Evolutionary conservation across 306 rosid genomes (phyloP), one percentile per base, ranked within the genome.

Genomic region (Castanea crenata): DNA sequence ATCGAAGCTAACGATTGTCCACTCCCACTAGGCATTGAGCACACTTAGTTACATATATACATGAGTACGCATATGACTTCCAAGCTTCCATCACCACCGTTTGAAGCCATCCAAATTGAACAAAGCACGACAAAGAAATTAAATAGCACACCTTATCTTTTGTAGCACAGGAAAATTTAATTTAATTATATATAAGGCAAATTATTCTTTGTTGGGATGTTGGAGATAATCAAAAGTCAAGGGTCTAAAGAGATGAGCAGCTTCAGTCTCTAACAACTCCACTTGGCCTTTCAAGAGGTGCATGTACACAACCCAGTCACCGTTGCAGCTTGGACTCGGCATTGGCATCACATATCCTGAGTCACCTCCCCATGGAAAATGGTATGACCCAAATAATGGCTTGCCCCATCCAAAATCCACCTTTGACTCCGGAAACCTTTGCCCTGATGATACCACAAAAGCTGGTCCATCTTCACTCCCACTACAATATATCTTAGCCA

Each of bases 311-410:
- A 93, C 76, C 97, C 98, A 93, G 46, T 93, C 97, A 1, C 90
- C 95, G 52, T 93, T 91, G 20, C 85, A 86, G 0, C 69, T 27
- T 6, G 93, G 86, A 5, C 90, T 89, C 5, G 95, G 93, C 95
- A 91, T 90, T n/a, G 98, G 92, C 98, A 93, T 91, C 51, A 93
- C 95, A 65, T 91, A 93, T 5, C 98, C 98, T 25, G 93, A 69
- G 13, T 85, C 78, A 1, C 97, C 97, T 0, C 88, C 89, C 97
- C 92, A 91, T 0, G 95, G 97, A 74, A 93, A 91, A 79, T 93
- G 92, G 85, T 90, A 93, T 0, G 97, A 93, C n/a, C 82, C 92
- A 21, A 93, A 91, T 21, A 81, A 62, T 1, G 86, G 90, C 73
- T 55, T 77, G 4, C 98, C 98, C 97, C 93, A 93, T 64, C 98